Evolutionary conservation across 495 filamentous ascomycete genomes (phyloP), one percentile per base, ranked within the genome.

Genomic region (Penicillium manginii): DNA sequence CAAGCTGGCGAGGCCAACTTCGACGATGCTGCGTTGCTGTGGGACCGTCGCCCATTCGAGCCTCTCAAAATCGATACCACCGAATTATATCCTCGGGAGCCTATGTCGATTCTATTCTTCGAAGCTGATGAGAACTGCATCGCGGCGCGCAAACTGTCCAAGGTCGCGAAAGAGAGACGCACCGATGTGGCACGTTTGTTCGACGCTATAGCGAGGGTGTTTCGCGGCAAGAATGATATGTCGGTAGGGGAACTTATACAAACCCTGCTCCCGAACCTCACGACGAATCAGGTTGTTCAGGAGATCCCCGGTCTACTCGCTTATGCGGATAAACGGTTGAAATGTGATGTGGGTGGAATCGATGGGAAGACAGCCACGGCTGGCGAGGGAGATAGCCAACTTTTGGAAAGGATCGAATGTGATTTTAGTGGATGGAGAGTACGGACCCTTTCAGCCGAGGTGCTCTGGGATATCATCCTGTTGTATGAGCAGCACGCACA

Each of bases 41-140:
- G 84, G 84, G 88, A 92, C 64, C 83, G 80, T 4, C 85, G 89
- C 23, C 73, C 70, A 8, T 84, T 80, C 45, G 84, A 89, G 19
- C 81, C 84, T 4, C 65, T 90, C 43, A 56, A 65, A 8, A 77
- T 82, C 21, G 49, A 78, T 11, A 29, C 65, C 0, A 67, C 82
- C 4, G 89, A 92, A 57, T 79, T 88, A 54, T 87, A 74, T 61
- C 87, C 85, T 0, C 65, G 64, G 9, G 58, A 55, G 12, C 50
- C 66, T 6, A 61, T 64, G 15, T 54, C 56, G 4, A 2, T 76
- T 2, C 17, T 80, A 4, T 80, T 78, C 33, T 76, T 77, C 32
- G 76, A 80, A 58, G 53, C 76, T 1, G 59, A 77, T 31, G 33
- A 63, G 18, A 67, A 72, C 29, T 49, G 66, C 5, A 49, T 58